Percentiles rank a stretch among this genome's conserved stretches.
Conservation (phyloP, 805 yeast species). For the Starmerella cellae region DNA sequence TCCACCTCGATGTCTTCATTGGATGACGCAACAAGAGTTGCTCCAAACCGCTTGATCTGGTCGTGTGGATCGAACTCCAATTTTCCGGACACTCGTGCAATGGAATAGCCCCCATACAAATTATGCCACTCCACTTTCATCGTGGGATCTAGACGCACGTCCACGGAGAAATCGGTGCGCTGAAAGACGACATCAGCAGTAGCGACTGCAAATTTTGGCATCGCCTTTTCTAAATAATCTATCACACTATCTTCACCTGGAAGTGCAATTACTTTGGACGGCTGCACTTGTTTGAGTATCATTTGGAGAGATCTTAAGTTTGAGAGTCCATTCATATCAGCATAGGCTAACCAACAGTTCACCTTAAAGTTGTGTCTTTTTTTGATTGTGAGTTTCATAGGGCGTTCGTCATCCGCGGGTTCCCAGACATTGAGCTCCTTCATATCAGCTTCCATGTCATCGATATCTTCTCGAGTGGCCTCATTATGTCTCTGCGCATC, state of each 20-base stretch:
- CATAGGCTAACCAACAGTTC: slow-evolving; percentile 57
- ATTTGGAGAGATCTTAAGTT: slow-evolving; percentile 70
- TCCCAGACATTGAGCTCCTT: slow-evolving; percentile 18
- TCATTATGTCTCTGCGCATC: slow-evolving; percentile 15
- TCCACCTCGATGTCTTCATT: background rate
- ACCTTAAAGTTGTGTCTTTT: slow-evolving; percentile 32
- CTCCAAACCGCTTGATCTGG: slow-evolving; percentile 5
- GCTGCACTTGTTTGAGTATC: slow-evolving; percentile 66
- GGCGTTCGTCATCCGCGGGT: slow-evolving; percentile 24
- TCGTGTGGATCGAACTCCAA: slow-evolving; percentile 16
- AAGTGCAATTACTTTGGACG: slow-evolving; percentile 52
- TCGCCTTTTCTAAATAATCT: slow-evolving; percentile 7
- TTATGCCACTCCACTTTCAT: slow-evolving; percentile 71
- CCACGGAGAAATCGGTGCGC: slow-evolving; percentile 17
- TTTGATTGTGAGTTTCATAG: slow-evolving; percentile 34
- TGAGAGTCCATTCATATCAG: slow-evolving; percentile 73
- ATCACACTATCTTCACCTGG: slow-evolving; percentile 27
- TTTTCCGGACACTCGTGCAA: slow-evolving; percentile 71
- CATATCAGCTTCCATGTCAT: slow-evolving; percentile 19
- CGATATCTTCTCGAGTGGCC: slow-evolving; percentile 8
- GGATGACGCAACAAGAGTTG: slow-evolving; percentile 4
- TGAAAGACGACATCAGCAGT: slow-evolving; percentile 7
- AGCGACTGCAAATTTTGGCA: slow-evolving; percentile 7
- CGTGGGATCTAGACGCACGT: slow-evolving; percentile 50
- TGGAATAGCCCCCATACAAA: slow-evolving; percentile 63